Percentiles rank a stretch among this genome's conserved stretches.
Evolutionary conservation across 139 green algal species (phyloP).

Genomic region (Tetraselmis chui): DNA sequence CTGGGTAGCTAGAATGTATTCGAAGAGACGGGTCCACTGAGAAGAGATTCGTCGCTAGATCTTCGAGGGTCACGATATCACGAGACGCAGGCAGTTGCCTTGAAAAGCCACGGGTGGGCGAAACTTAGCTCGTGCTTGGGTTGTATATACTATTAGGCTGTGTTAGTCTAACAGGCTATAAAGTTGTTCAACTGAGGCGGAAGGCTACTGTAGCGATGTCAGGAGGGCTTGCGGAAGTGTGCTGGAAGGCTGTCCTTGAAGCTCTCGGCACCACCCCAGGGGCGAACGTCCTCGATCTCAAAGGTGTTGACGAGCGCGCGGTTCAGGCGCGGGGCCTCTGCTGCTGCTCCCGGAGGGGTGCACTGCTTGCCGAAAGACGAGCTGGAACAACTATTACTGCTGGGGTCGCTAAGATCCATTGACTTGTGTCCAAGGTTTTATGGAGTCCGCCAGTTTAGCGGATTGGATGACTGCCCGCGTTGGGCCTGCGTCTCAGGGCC

Average conservation of each 20-base stretch:
- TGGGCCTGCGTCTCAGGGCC: too few relatives aligned
- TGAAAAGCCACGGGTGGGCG: not conserved
- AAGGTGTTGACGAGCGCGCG: not conserved
- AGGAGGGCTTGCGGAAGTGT: conserved; percentile 54
- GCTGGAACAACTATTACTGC: not conserved
- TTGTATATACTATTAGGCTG: too few relatives aligned
- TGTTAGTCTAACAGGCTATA: too few relatives aligned
- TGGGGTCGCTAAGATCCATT: not conserved
- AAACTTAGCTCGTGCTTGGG: too few relatives aligned
- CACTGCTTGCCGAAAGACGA: not conserved
- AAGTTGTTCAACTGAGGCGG: not conserved
- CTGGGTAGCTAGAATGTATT: not conserved
- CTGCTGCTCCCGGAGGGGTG: not conserved
- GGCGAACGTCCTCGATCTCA: conserved; percentile 20
- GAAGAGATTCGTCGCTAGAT: not conserved
- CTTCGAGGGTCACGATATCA: not conserved
- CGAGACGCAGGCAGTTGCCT: not conserved
- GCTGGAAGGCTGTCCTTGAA: conserved; percentile 26
- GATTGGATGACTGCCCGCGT: not conserved
- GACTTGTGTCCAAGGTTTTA: not conserved
- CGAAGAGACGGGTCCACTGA: not conserved
- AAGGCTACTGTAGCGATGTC: conserved; percentile 25
- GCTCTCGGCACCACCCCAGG: conserved; percentile 20
- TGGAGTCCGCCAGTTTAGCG: not conserved
- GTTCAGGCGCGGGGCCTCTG: not conserved